phyloP scores from a whole-genome alignment of 768 basidiomycete species.

The Suillus weaverae region DNA sequence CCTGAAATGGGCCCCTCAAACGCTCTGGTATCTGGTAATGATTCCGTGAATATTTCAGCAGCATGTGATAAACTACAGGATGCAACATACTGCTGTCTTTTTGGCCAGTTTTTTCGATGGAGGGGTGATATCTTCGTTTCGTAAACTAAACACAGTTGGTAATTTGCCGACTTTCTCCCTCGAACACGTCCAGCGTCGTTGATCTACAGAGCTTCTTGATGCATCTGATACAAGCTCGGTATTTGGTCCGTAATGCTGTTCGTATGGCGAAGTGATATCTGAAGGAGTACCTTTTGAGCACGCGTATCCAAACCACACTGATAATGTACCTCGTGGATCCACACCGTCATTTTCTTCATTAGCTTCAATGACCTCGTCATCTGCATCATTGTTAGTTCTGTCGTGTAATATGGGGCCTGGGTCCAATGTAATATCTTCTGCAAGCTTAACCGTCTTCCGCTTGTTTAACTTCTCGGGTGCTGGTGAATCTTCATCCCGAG shows the following conservation, averaged over 20 bases:
- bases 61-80: neutral
- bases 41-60: neutral
- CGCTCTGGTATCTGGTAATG: conserved; percentile 52
- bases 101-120: conserved; percentile 26
- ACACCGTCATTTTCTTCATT: conserved; percentile 31
- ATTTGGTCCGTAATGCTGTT: conserved; percentile 69
- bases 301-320: too few species aligned
- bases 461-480: conserved; percentile 69
- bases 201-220: conserved; percentile 53
- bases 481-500: conserved; percentile 38
- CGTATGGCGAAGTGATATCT: conserved; percentile 51
- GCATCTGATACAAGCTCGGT: conserved; percentile 51
- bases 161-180: conserved; percentile 56
- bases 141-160: conserved; percentile 43
- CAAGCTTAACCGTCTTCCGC: conserved; percentile 45
- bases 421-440: conserved; percentile 20
- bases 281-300: conserved; percentile 3
- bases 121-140: conserved; percentile 42
- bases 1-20: conserved; percentile 54
- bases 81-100: conserved; percentile 23
- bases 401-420: conserved; percentile 5
- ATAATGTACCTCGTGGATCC: conserved; percentile 19
- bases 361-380: conserved; percentile 33
- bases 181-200: conserved; percentile 54
- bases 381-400: conserved; percentile 13